Evolutionary conservation across 2,329 filamentous ascomycete species (phyloP), one percentile per base, ranked within the genome.

Genomic region (Colletotrichum zoysiae): DNA sequence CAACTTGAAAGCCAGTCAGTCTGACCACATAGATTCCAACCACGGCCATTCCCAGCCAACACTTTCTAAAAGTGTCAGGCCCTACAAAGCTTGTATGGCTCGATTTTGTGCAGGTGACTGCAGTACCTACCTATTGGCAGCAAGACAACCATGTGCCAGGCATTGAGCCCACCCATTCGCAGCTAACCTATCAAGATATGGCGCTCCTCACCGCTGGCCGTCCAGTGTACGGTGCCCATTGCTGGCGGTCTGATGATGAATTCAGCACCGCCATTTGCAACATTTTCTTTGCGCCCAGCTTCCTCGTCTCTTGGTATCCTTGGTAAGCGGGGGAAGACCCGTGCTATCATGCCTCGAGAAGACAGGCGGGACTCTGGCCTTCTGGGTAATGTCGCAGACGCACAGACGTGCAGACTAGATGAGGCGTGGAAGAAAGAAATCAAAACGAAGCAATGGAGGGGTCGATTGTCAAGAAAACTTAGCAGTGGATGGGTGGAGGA

Each of bases 401-500:
- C 58, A 46, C 30, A 33, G 35, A 57, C 57, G 23, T 20, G 11
- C 60, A 48, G 14, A 30, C n/a, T 40, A 48, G n/a, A 61, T 48
- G 48, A 67, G 48, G 58, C 48, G 12, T 11, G 60, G 66, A 48
- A 53, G 23, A 57, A 58, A 50, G 55, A 70, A 48, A 58, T 14
- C 50, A 40, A 44, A 60, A 60, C 59, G 69, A 60, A 64, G 51
- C 35, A 67, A 53, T n/a, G 16, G 68, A 60, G 53, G 67, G 63
- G 40, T 53, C 40, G 40, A 30, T 20, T 23, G 42, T 30, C 48
- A 18, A 60, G 26, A 23, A 14, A 40, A 63, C 51, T 58, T 48
- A 38, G 60, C 59, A 50, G 65, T 71, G 65, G 65, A 69, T 71
- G 69, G 69, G 65, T 65, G 53, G 65, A 59, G 65, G 53, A 64